These are phyloP conservation scores for Saccharomycopsis selenospora DNA, from an alignment of 805 yeast species.

Conservation along the genomic window DNA sequence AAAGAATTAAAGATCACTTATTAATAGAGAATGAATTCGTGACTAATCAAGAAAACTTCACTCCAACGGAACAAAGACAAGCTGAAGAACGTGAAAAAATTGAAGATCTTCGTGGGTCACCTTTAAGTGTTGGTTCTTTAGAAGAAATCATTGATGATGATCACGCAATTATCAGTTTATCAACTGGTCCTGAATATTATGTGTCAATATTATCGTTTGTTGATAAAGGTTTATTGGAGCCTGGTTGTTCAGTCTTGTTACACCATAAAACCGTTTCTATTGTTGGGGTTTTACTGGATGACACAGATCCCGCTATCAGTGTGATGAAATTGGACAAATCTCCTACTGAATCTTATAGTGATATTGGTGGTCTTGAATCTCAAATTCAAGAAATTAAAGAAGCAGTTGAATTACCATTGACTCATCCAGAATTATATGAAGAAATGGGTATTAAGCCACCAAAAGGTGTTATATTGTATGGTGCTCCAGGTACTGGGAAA, in stretches of 20 bases:
- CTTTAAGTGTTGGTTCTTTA: slow-evolving; percentile 91
- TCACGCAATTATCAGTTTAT: slow-evolving; percentile 94
- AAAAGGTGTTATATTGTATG: slow-evolving; percentile 93
- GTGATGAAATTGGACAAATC: slow-evolving; percentile 98
- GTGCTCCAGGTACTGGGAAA: slow-evolving; percentile 98
- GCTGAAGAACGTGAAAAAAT: slow-evolving; percentile 93
- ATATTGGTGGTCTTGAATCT: slow-evolving; percentile 91
- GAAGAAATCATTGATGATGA: slow-evolving; percentile 98
- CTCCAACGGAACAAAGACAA: slow-evolving; percentile 94
- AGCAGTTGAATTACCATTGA: slow-evolving; percentile 89
- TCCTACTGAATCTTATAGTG: slow-evolving; percentile 94
- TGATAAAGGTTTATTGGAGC: slow-evolving; percentile 91
- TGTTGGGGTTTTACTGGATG: slow-evolving; percentile 98
- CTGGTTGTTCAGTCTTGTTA: slow-evolving; percentile 90
- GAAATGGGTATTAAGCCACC: slow-evolving; percentile 99
- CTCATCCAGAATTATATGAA: slow-evolving; percentile 94
- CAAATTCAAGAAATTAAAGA: slow-evolving; percentile 98
- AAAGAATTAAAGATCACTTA: slow-evolving; percentile 93
- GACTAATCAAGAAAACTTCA: slow-evolving; percentile 86
- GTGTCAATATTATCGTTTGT: slow-evolving; percentile 94
- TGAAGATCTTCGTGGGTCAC: slow-evolving; percentile 92
- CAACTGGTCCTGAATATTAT: slow-evolving; percentile 95
- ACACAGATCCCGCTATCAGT: slow-evolving; percentile 94
- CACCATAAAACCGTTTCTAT: slow-evolving; percentile 94
- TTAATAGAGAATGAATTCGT: slow-evolving; percentile 94